These are phyloP conservation scores for Lomentospora prolificans DNA, from an alignment of 2,329 filamentous ascomycete species.

Conservation along the genomic window DNA sequence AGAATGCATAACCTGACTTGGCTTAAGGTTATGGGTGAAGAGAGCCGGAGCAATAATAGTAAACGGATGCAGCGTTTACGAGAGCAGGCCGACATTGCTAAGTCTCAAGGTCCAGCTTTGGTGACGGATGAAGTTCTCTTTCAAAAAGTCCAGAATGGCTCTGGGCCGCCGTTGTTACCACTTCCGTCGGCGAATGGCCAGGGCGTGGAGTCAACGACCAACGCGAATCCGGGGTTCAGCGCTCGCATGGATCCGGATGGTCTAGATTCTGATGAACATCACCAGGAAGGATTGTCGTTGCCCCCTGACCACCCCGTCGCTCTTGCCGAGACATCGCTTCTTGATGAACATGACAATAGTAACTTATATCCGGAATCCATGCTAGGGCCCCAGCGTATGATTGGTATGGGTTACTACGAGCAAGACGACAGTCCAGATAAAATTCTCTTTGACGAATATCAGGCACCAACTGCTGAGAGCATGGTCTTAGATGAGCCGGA, in stretches of 20 bases:
- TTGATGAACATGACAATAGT: conserved; percentile 18
- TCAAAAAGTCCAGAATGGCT: not conserved
- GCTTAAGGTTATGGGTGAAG: conserved; percentile 54
- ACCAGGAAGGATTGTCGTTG: not conserved
- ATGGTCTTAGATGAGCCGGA: conserved; percentile 33
- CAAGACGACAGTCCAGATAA: conserved; percentile 47
- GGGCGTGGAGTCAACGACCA: not conserved
- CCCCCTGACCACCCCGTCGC: conserved; percentile 9
- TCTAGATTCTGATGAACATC: not conserved
- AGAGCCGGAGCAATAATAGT: conserved; percentile 46
- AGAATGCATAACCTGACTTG: conserved; percentile 78
- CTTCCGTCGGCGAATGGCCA: not conserved
- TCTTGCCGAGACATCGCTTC: conserved; percentile 13
- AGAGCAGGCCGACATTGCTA: conserved; percentile 46
- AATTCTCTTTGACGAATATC: conserved; percentile 51
- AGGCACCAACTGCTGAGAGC: conserved; percentile 37
- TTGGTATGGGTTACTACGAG: conserved; percentile 53
- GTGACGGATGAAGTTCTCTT: conserved; percentile 20
- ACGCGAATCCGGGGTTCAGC: not conserved
- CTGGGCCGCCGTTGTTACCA: not conserved
- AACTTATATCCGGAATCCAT: conserved; percentile 39
- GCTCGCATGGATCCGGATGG: not conserved
- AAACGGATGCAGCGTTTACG: conserved; percentile 47
- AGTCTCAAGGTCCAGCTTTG: conserved; percentile 34
- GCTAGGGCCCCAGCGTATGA: conserved; percentile 35